Evolutionary conservation across 2,329 filamentous ascomycete species (phyloP), one percentile per base, ranked within the genome.

Genomic region (Tolypocladium capitatum): DNA sequence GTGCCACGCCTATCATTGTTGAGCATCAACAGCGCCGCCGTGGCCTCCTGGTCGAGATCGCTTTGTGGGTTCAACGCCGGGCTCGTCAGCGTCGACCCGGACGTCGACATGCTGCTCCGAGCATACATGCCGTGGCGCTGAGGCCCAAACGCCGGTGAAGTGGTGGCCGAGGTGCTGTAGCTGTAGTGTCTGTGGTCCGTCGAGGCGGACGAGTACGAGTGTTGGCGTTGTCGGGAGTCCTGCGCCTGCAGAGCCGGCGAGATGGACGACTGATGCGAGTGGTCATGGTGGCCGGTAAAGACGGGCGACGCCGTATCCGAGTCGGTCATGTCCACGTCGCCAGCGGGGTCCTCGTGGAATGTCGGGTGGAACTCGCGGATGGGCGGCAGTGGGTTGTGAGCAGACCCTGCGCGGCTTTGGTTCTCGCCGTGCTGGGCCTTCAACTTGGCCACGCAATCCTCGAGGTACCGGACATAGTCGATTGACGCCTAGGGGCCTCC

Each of bases 381-480:
- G 2, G 64, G 62, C 11, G 65, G 64, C 18, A 68, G 52, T 20
- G 58, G 53, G 43, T 57, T 58, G 42, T 55, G 57, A 18, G 56
- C 51, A 33, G 62, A 59, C 35, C 62, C 59, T 4, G 57, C 54
- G 34, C 51, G 54, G 41, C 43, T 51, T 28, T 52, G 58, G 24
- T 61, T 56, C 32, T 65, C 65, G 34, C 68, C 64, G 48, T 68
- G 67, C 49, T 75, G 73, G 5, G 74, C 75, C 63, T 95, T 89
- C 48, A 97, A 73, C 58, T 91, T 85, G 31, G 75, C 66, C 34
- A 96, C 80, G 58, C 91, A 97, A 61, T 88, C 83, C 63, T 97
- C 86, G 14, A 98, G 77, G 62, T 98, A 98, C 51, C 86, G 84
- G 53, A 97, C 81, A 58, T 98, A 97, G 58, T 97, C 92, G 51